Evolutionary conservation across 225 moss, liverwort and hornwort species (phyloP).

Genomic region (Anthoceros angustus): DNA sequence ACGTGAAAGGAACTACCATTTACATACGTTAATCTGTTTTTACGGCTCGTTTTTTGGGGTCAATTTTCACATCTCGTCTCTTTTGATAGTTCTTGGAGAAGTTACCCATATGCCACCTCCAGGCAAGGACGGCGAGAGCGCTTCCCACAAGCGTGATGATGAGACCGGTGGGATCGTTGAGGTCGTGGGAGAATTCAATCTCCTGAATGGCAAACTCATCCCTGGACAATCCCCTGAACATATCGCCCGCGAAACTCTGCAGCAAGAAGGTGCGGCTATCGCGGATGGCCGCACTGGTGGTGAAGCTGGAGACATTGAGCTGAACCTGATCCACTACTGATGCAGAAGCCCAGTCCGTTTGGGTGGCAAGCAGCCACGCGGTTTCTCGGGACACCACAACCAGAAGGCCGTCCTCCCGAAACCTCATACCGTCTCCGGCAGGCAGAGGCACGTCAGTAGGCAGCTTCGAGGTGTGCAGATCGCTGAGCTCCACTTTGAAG

Average conservation of each 20-base stretch:
- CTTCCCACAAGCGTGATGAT: slow-evolving; percentile 28
- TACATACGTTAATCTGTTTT: no score
- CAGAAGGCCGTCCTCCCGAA: slow-evolving; percentile 50
- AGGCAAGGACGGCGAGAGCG: slow-evolving; percentile 26
- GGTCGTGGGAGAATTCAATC: slow-evolving; percentile 27
- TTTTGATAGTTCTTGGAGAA: slow-evolving; percentile 44
- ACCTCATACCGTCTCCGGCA: slow-evolving; percentile 38
- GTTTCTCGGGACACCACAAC: slow-evolving; percentile 44
- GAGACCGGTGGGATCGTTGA: slow-evolving; percentile 39
- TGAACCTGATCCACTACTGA: slow-evolving; percentile 36
- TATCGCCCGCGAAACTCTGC: slow-evolving; percentile 11
- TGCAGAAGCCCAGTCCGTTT: slow-evolving; percentile 47
- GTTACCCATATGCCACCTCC: slow-evolving; percentile 61
- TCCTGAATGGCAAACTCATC: slow-evolving; percentile 43
- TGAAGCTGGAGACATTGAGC: slow-evolving; percentile 20
- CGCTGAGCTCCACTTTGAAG: slow-evolving; percentile 36
- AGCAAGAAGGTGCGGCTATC: slow-evolving; percentile 27
- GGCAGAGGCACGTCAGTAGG: slow-evolving; percentile 26
- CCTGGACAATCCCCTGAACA: slow-evolving; percentile 9
- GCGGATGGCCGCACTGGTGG: slow-evolving; percentile 26
- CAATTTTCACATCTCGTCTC: slow-evolving; percentile 19
- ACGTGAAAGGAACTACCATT: no score
- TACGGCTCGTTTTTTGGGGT: neutral
- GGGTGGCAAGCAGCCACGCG: slow-evolving; percentile 51
- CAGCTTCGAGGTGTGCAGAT: slow-evolving; percentile 23